Conservation (phyloP, 2,329 filamentous ascomycete genomes). For the Xylariales sp. region DNA sequence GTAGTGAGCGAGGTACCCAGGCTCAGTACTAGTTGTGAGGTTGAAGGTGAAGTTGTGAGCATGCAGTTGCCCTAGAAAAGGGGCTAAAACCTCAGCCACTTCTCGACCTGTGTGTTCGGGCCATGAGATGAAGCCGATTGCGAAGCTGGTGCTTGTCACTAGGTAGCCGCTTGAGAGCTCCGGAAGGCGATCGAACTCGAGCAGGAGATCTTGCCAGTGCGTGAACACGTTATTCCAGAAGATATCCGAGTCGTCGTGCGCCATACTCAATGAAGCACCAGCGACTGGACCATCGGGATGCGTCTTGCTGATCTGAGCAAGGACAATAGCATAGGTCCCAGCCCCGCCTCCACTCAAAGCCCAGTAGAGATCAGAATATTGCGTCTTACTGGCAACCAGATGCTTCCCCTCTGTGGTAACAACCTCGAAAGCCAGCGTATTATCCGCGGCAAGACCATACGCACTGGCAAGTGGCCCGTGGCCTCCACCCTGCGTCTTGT, state of each 20-base stretch:
- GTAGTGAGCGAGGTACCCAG: no score
- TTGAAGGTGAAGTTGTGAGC: no score
- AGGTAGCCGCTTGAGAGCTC: constrained; percentile 7
- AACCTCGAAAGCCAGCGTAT: constrained; percentile 25
- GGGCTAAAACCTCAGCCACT: no score
- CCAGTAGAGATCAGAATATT: constrained; percentile 49
- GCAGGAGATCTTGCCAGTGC: constrained; percentile 3
- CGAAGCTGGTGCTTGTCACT: no score
- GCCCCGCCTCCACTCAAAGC: constrained; percentile 45
- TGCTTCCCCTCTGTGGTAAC: constrained; percentile 13
- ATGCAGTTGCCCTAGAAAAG: no score
- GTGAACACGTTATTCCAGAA: constrained; percentile 9
- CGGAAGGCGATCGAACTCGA: constrained; percentile 3
- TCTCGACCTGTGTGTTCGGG: no score
- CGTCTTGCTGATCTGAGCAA: constrained; percentile 42
- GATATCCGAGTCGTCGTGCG: background rate
- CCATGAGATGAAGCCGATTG: no score
- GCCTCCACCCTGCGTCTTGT: constrained; percentile 43
- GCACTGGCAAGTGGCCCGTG: constrained; percentile 31
- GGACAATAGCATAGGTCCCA: constrained; percentile 45
- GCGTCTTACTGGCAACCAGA: constrained; percentile 32
- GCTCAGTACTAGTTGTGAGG: no score
- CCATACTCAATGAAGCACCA: background rate
- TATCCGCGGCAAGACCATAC: constrained; percentile 42
- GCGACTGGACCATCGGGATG: constrained; percentile 29